phyloP scores from a whole-genome alignment of 129 eudicot species.

The Smallanthus sonchifolius region DNA sequence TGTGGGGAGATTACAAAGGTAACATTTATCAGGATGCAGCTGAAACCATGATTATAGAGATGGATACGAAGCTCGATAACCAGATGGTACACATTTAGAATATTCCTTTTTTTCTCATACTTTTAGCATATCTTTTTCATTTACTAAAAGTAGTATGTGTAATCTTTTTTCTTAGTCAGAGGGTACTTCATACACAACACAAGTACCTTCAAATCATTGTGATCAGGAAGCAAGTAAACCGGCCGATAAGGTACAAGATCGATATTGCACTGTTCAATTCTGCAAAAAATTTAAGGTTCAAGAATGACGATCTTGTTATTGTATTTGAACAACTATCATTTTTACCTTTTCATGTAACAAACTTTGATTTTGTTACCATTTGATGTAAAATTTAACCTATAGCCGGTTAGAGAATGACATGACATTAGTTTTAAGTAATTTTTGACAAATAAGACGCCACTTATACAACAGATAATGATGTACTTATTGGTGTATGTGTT shows the following conservation, averaged over 20 bases:
- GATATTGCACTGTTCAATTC: neutral
- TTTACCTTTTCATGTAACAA: neutral
- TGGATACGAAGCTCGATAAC: conserved; percentile 59
- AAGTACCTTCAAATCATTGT: conserved; percentile 54
- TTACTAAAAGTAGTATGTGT: conserved; percentile 1
- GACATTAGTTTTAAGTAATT: neutral
- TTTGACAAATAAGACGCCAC: neutral
- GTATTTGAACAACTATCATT: neutral
- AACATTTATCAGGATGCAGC: conserved; percentile 56
- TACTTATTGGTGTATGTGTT: neutral
- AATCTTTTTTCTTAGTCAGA: conserved; percentile 53
- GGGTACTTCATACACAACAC: conserved; percentile 77
- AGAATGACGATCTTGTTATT: neutral
- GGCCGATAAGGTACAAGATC: conserved; percentile 62
- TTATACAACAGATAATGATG: neutral
- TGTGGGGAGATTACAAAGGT: conserved; percentile 92
- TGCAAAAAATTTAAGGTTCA: conserved; percentile 1
- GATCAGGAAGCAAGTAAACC: conserved; percentile 87
- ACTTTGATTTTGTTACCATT: neutral
- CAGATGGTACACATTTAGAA: conserved; percentile 44
- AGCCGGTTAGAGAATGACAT: neutral
- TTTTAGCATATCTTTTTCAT: neutral
- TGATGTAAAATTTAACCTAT: neutral
- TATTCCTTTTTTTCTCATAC: neutral
- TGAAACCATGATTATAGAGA: conserved; percentile 54